These are phyloP conservation scores for Lepiota venenata DNA, from an alignment of 768 basidiomycete genomes.

Conservation along the genomic window DNA sequence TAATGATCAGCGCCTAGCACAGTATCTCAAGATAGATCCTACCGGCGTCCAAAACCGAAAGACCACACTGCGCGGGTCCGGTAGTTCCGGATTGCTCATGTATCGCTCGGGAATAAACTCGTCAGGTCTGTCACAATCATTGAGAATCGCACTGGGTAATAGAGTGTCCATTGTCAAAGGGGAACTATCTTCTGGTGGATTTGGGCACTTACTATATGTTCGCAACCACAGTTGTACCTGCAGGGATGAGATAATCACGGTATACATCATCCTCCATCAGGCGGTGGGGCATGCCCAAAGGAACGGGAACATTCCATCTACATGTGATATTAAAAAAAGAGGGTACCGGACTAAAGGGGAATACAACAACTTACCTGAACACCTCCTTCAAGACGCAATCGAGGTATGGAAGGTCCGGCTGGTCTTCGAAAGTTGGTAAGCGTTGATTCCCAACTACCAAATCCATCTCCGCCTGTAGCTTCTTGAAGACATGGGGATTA, in stretches of 20 bases:
- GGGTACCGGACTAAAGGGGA: background rate
- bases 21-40: slow-evolving; percentile 12
- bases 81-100: slow-evolving; percentile 31
- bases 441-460: slow-evolving; percentile 38
- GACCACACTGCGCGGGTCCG: slow-evolving; percentile 44
- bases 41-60: slow-evolving; percentile 62
- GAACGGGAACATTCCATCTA: slow-evolving; percentile 48
- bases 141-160: slow-evolving; percentile 35
- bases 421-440: slow-evolving; percentile 43
- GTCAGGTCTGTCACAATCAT: slow-evolving; percentile 42
- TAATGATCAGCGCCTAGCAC: background rate
- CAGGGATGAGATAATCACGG: slow-evolving; percentile 41
- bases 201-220: slow-evolving; percentile 37
- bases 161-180: background rate
- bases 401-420: slow-evolving; percentile 43
- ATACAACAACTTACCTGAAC: slow-evolving; percentile 31
- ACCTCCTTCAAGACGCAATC: slow-evolving; percentile 46
- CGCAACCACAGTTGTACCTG: slow-evolving; percentile 39
- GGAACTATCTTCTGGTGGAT: background rate
- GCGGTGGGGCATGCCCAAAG: slow-evolving; percentile 49
- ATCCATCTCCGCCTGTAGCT: slow-evolving; percentile 52
- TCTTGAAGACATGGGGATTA: slow-evolving; percentile 45
- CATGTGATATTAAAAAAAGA: slow-evolving; percentile 1
- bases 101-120: slow-evolving; percentile 50
- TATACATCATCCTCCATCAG: slow-evolving; percentile 50